These are phyloP conservation scores for Cinnamomum micranthum DNA, from an alignment of 164 flowering plant genomes.

Conservation along the genomic window DNA sequence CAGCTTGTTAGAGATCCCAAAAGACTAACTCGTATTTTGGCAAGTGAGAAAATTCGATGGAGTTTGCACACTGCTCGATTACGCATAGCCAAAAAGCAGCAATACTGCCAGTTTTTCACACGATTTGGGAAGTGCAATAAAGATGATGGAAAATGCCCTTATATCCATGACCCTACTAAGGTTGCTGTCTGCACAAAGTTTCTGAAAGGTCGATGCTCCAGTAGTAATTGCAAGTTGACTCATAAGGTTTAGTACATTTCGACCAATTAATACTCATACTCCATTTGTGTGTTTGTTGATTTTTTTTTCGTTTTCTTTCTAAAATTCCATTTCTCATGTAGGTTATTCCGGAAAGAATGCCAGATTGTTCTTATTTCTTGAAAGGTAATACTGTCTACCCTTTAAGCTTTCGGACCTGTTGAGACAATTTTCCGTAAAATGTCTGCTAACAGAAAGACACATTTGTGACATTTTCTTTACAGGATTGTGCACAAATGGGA, in stretches of 20 bases:
- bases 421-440: not conserved
- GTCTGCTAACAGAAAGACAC: not conserved
- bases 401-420: not conserved
- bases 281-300: not conserved
- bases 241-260: conserved; percentile 59
- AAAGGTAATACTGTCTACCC: conserved; percentile 45
- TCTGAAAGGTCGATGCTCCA: conserved; percentile 71
- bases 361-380: conserved; percentile 88
- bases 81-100: conserved; percentile 66
- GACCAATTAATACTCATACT: not conserved
- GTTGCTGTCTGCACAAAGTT: conserved; percentile 94
- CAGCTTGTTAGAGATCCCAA: conserved; percentile 92
- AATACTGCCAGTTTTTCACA: conserved; percentile 90
- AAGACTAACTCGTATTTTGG: conserved; percentile 73
- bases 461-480: not conserved
- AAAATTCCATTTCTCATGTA: conserved; percentile 26
- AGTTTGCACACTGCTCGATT: conserved; percentile 90
- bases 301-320: not conserved
- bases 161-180: conserved; percentile 88
- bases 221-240: conserved; percentile 75
- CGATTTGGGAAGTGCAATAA: conserved; percentile 96
- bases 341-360: conserved; percentile 99
- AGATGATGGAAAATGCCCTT: conserved; percentile 83
- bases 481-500: conserved; percentile 82
- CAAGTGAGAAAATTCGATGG: conserved; percentile 94